These are phyloP conservation scores for Chaetoceros tenuissimus DNA, from an alignment of 108 stramenopile genomes.

Conservation along the genomic window DNA sequence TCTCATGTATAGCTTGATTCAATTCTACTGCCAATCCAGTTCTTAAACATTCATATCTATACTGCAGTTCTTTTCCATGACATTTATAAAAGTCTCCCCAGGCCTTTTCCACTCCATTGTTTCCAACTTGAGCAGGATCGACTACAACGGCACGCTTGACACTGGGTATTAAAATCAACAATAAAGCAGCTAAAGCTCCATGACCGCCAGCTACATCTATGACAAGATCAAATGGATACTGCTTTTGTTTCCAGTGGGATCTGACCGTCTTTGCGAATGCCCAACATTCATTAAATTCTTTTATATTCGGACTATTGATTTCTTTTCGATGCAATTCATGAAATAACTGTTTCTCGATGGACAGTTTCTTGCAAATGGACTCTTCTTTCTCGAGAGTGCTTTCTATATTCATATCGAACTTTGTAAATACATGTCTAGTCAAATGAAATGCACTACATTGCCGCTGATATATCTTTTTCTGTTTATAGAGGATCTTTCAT, in stretches of 20 bases:
- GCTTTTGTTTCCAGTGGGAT: slow-evolving; percentile 15
- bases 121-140: slow-evolving; percentile 53
- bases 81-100: slow-evolving; percentile 30
- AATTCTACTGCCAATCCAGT: slow-evolving; percentile 57
- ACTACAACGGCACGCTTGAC: slow-evolving; percentile 40
- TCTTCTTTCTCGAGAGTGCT: no score
- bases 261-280: slow-evolving; percentile 58
- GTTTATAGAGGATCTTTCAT: no score
- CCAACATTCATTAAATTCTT: slow-evolving; percentile 71
- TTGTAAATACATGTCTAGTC: no score
- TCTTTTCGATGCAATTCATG: slow-evolving; percentile 47
- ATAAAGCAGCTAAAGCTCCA: slow-evolving; percentile 67
- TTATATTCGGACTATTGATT: slow-evolving; percentile 45
- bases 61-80: slow-evolving; percentile 30
- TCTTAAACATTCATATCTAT: slow-evolving; percentile 67
- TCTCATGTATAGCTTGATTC: slow-evolving; percentile 20
- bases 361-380: no score
- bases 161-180: slow-evolving; percentile 42
- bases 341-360: slow-evolving; percentile 53
- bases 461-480: no score
- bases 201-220: slow-evolving; percentile 78
- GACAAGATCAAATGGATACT: slow-evolving; percentile 27
- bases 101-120: slow-evolving; percentile 32
- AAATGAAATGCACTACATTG: no score
- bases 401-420: no score